phyloP scores from a whole-genome alignment of 139 green algal species.

The Haematococcus sp. region DNA sequence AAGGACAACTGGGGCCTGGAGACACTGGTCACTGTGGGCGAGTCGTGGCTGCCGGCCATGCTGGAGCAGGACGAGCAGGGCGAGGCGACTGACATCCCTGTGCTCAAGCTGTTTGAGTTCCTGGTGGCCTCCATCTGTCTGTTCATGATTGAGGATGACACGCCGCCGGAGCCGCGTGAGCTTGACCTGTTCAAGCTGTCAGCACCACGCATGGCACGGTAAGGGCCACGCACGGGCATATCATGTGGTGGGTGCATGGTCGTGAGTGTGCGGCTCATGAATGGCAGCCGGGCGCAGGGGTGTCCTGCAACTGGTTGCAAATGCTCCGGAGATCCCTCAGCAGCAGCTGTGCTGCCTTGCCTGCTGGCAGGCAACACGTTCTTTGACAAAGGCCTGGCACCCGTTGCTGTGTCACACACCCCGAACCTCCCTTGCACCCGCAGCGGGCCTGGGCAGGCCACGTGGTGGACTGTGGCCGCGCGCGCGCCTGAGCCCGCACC shows the following conservation, averaged over 20 bases:
- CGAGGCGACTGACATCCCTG: slow-evolving; percentile 51
- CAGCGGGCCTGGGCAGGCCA: too few species aligned
- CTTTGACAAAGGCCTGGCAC: too few species aligned
- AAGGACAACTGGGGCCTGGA: slow-evolving; percentile 74
- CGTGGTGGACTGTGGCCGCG: slow-evolving; percentile 68
- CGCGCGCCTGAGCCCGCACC: slow-evolving; percentile 36
- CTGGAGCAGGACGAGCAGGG: slow-evolving; percentile 39
- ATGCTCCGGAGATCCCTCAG: too few species aligned
- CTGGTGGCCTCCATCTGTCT: slow-evolving; percentile 74
- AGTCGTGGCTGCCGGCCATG: slow-evolving; percentile 70
- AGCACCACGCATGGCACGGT: background rate
- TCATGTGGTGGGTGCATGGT: background rate
- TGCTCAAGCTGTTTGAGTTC: slow-evolving; percentile 87
- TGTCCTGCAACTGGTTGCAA: too few species aligned
- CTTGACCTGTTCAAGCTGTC: slow-evolving; percentile 37
- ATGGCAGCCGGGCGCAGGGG: too few species aligned
- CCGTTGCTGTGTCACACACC: too few species aligned
- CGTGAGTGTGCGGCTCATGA: background rate
- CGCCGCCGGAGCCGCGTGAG: slow-evolving; percentile 30
- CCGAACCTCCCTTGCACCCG: too few species aligned
- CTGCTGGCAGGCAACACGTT: too few species aligned
- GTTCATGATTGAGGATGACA: slow-evolving; percentile 66
- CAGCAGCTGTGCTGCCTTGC: too few species aligned
- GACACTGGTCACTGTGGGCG: slow-evolving; percentile 66
- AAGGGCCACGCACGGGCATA: background rate